Percentiles rank a stretch among this genome's conserved stretches.
Evolutionary conservation across 345 rosid genomes (phyloP).

Genomic region (Hypericum androsaemum): DNA sequence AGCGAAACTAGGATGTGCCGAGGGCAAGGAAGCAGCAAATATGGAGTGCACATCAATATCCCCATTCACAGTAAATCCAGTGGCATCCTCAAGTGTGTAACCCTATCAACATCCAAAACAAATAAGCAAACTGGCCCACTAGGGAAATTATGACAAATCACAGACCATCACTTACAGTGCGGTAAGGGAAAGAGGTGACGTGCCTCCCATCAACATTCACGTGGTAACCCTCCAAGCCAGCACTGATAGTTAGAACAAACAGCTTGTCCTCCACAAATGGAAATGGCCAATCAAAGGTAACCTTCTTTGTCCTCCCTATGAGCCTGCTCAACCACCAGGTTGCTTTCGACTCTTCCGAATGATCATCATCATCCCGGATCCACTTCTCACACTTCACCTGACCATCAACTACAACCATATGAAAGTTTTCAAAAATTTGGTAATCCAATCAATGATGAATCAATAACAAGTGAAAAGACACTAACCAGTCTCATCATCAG

Average conservation of each 20-base stretch:
- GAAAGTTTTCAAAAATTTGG: not conserved
- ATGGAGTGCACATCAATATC: conserved; percentile 72
- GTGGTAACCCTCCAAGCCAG: conserved; percentile 94
- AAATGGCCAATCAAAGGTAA: conserved; percentile 78
- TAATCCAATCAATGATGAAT: not conserved
- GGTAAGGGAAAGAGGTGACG: conserved; percentile 83
- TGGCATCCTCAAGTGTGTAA: conserved; percentile 91
- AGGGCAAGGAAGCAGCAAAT: conserved; percentile 80
- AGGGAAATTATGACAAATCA: conserved; percentile 10
- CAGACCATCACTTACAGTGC: conserved; percentile 53
- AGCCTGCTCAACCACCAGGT: conserved; percentile 84
- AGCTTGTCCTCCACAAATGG: conserved; percentile 72
- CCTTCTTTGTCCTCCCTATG: conserved; percentile 59
- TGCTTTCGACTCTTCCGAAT: conserved; percentile 56
- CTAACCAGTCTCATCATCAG: conserved; percentile 78
- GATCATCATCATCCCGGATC: conserved; percentile 67
- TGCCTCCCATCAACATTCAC: conserved; percentile 82
- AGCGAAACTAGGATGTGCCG: conserved; percentile 74
- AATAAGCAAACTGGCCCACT: conserved; percentile 12
- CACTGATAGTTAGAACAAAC: conserved; percentile 77
- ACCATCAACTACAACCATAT: conserved; percentile 62
- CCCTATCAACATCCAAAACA: conserved; percentile 42
- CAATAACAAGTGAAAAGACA: not conserved
- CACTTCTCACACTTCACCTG: conserved; percentile 90
- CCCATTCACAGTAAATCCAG: conserved; percentile 67